A percentile compares a stretch with the other conserved stretches of the same genome.
Evolutionary conservation across 441 rosid genomes (phyloP).

Genomic region (Arabidopsis hybrid): DNA sequence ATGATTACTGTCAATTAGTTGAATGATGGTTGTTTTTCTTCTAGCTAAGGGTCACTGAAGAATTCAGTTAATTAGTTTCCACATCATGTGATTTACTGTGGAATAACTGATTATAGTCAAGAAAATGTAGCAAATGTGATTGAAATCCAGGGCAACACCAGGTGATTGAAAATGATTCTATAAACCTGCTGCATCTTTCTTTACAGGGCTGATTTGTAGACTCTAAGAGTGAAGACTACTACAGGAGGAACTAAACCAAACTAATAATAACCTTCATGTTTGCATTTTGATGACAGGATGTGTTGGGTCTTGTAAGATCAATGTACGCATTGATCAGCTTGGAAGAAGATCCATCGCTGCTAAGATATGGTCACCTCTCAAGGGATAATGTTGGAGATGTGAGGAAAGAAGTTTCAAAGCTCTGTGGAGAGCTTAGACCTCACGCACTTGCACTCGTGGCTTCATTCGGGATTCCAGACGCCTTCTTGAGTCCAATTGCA

Average conservation of each 20-base stretch:
- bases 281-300: conserved; percentile 50
- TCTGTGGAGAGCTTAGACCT: conserved; percentile 81
- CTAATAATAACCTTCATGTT: not conserved
- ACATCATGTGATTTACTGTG: not conserved
- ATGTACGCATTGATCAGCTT: conserved; percentile 66
- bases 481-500: conserved; percentile 84
- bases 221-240: not conserved
- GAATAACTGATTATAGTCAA: not conserved
- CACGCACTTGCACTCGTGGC: conserved; percentile 75
- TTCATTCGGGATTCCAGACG: conserved; percentile 82
- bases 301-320: conserved; percentile 65
- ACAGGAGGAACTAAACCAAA: not conserved
- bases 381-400: conserved; percentile 61
- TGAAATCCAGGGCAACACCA: not conserved
- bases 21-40: conserved; percentile 7
- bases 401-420: conserved; percentile 68
- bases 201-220: not conserved
- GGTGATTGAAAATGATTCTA: not conserved
- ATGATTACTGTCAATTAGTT: not conserved
- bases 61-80: not conserved
- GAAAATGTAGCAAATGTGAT: not conserved
- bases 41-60: not conserved
- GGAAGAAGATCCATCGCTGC: conserved; percentile 82
- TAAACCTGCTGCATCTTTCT: not conserved
- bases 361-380: conserved; percentile 75